These are phyloP conservation scores for Chytriomyces confervae DNA, from an alignment of 192 early-diverging fungal species.

Conservation along the genomic window DNA sequence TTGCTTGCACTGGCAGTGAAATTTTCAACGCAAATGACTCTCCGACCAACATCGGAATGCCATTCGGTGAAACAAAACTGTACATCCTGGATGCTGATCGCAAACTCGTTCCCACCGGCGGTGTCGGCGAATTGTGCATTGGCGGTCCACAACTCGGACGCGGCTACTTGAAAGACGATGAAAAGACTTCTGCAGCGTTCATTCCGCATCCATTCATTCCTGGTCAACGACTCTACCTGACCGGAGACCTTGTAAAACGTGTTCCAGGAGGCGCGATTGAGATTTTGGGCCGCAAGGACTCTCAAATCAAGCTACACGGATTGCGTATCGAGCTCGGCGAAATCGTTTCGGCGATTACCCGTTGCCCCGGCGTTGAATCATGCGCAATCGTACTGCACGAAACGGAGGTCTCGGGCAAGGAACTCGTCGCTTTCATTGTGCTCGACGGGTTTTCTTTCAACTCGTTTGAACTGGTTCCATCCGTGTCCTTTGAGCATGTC, in stretches of 20 bases:
- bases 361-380: too few relatives aligned
- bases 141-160: neutral
- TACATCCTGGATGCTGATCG: neutral
- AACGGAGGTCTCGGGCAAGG: too few relatives aligned
- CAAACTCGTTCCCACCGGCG: neutral
- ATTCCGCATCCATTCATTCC: neutral
- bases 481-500: too few relatives aligned
- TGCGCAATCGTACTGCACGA: too few relatives aligned
- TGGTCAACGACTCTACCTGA: conserved; percentile 26
- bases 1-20: neutral
- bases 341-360: neutral
- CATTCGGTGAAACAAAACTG: neutral
- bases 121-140: neutral
- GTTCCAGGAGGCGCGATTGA: conserved; percentile 24
- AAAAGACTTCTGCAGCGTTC: neutral
- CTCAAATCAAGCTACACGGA: conserved; percentile 35
- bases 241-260: conserved; percentile 27
- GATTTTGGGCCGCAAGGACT: conserved; percentile 35
- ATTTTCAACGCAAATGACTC: neutral
- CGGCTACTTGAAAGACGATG: neutral
- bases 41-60: neutral
- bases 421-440: too few relatives aligned
- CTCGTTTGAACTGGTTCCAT: too few relatives aligned
- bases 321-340: too few relatives aligned
- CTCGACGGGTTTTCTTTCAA: too few relatives aligned